Base-by-base conservation (phyloP, 2,329 filamentous ascomycete species). In the Claviceps cyperi region DNA sequence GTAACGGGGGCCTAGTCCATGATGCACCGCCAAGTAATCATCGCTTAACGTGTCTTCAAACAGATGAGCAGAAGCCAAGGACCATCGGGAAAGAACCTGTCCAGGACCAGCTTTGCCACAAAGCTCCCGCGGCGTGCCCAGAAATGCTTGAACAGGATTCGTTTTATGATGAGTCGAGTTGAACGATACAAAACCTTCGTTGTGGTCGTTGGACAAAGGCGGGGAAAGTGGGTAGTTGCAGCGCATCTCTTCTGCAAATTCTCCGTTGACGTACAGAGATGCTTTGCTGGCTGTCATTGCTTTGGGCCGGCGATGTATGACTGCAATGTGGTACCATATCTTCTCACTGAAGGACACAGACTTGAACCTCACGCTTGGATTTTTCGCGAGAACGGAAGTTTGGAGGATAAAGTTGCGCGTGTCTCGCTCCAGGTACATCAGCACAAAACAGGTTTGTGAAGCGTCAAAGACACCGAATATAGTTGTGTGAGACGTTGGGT, bases 401-500 rank as follows among this genome's bases (percentile, higher is more conserved):
- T 98, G 92, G 5, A 98, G 72, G 57, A 98, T 98, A 57, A 98
- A 85, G 66, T 95, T 92, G 53, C 79, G 86, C 2, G 88, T 94
- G 63, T 96, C 90, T 61, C 84, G 89, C 64, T 98, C 94, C 39
- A 98, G 74, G 61, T 98, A 98, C 53, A 89, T 83, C 57, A 98
- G 79, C 37, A 98, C 70, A 60, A 98, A 98, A 65, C 92, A 98
- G 5, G 86, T 88, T 64, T 97, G 91, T 5, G 81, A 88, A 3
- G 83, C 75, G 66, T 98, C 92, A 65, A 94, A 97, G 8, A 92
- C 87, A 24, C 92, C 92, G 64, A 98, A 98, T 14, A 98, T 77
- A 0, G 92, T 98, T 0, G 92, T 98, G 64, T 98, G 92, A 15
- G 85, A 82, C 44, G 79, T 78, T 5, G 78, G 70, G 63, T 98